Percentiles rank a stretch among this genome's conserved stretches.
Evolutionary conservation across 2,329 filamentous ascomycete species (phyloP).

Genomic region (Exophiala calicioides): DNA sequence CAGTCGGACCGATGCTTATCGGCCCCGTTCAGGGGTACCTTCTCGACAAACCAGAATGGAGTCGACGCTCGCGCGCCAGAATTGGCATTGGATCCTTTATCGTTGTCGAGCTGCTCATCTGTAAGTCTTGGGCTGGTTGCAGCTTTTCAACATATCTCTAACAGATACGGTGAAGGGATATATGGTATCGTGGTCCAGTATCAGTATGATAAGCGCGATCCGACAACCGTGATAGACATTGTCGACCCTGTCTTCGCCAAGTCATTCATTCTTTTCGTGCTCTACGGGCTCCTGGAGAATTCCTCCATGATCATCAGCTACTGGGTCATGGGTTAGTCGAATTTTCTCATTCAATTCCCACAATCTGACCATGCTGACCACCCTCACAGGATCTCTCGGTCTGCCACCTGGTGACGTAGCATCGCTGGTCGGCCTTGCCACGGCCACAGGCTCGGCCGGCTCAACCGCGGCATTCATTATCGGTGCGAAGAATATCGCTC

Average conservation of each 20-base stretch:
- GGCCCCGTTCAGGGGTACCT: neutral
- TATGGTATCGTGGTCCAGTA: neutral
- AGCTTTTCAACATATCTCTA: no score
- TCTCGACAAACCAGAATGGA: neutral
- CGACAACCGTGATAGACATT: neutral
- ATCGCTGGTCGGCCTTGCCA: neutral
- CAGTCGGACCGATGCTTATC: neutral
- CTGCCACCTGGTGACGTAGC: neutral
- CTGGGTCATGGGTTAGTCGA: neutral
- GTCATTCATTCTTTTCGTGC: neutral
- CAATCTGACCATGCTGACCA: no score
- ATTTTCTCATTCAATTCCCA: no score
- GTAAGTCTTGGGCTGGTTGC: neutral
- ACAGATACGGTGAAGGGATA: no score
- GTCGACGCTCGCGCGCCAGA: neutral
- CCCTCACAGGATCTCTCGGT: no score
- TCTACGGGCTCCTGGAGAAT: conserved; percentile 1
- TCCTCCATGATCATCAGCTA: neutral
- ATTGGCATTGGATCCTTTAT: neutral
- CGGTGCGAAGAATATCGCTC: neutral
- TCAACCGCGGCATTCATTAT: neutral
- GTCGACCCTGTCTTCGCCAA: neutral
- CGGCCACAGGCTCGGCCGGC: neutral
- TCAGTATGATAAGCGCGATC: neutral
- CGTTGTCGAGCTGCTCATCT: neutral